Evolutionary conservation across 2,329 filamentous ascomycete genomes (phyloP).

Genomic region (Fusarium goolgardi): DNA sequence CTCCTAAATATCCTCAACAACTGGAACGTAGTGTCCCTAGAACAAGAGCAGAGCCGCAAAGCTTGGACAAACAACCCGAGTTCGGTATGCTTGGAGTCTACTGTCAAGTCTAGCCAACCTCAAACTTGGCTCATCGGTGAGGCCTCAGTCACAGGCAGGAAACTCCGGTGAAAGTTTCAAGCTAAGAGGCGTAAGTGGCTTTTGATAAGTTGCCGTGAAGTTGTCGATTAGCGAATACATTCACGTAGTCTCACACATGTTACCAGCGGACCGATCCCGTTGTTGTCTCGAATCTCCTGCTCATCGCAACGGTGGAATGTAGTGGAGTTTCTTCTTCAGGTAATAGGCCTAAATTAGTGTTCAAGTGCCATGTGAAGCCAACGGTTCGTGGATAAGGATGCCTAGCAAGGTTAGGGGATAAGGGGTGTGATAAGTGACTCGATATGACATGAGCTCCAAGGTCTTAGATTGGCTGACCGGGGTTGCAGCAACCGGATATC

Average conservation of each 20-base stretch:
- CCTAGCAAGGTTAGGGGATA: constrained; percentile 12
- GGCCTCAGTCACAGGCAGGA: constrained; percentile 40
- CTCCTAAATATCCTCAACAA: constrained; percentile 38
- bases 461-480: constrained; percentile 7
- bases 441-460: constrained; percentile 3
- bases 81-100: constrained; percentile 6
- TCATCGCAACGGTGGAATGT: constrained; percentile 21
- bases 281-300: constrained; percentile 6
- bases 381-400: constrained; percentile 12
- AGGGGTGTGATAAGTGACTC: neutral
- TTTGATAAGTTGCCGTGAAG: constrained; percentile 32
- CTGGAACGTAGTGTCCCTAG: constrained; percentile 16
- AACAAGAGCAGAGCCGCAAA: constrained; percentile 40
- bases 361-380: constrained; percentile 13
- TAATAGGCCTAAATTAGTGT: constrained; percentile 14
- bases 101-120: constrained; percentile 15
- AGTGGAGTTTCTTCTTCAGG: constrained; percentile 25
- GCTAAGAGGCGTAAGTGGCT: constrained; percentile 32
- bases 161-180: constrained; percentile 16
- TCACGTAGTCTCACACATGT: constrained; percentile 18
- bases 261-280: constrained; percentile 10
- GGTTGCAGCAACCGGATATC: constrained; percentile 7
- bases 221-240: constrained; percentile 32
- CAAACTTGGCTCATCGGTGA: constrained; percentile 22
- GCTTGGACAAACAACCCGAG: constrained; percentile 12